These are phyloP conservation scores for Magnusiomyces sp. DNA, from an alignment of 1,139 yeast species.

Conservation along the genomic window DNA sequence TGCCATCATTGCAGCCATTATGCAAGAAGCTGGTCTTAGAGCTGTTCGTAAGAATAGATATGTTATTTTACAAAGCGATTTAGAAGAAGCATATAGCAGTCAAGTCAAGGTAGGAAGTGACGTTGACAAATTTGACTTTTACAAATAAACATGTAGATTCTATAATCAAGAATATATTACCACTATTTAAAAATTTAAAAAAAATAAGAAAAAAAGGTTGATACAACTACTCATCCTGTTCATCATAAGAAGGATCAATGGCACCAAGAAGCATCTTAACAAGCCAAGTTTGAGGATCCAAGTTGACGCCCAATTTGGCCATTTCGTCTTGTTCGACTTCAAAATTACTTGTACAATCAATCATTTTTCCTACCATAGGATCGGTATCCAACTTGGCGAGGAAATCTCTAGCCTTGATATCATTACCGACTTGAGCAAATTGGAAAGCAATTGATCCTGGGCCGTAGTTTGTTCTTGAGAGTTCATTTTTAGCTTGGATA, in stretches of 20 bases:
- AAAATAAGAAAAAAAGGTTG: background rate
- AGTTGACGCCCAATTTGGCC: slow-evolving; percentile 28
- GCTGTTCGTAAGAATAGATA: slow-evolving; percentile 97
- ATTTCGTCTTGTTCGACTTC: slow-evolving; percentile 32
- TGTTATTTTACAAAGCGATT: slow-evolving; percentile 87
- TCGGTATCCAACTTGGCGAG: slow-evolving; percentile 27
- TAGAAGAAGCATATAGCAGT: slow-evolving; percentile 94
- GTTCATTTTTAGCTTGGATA: slow-evolving; percentile 23
- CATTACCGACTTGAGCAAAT: slow-evolving; percentile 32
- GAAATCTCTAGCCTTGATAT: slow-evolving; percentile 29
- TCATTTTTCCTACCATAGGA: slow-evolving; percentile 28
- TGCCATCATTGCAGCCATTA: slow-evolving; percentile 95
- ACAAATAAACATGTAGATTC: slow-evolving; percentile 44
- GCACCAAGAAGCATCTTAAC: slow-evolving; percentile 30
- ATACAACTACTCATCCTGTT: slow-evolving; percentile 23
- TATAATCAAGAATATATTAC: too few relatives aligned
- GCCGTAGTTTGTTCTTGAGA: slow-evolving; percentile 24
- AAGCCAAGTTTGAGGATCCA: slow-evolving; percentile 29
- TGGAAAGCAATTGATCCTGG: slow-evolving; percentile 30
- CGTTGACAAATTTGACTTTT: slow-evolving; percentile 95
- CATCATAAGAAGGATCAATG: slow-evolving; percentile 27
- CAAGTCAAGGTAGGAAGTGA: slow-evolving; percentile 95
- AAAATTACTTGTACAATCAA: slow-evolving; percentile 30
- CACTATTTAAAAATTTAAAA: too few relatives aligned
- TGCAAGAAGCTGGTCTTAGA: slow-evolving; percentile 99